phyloP scores from a whole-genome alignment of 192 early-diverging fungal species.

The Coemansia sp. region DNA sequence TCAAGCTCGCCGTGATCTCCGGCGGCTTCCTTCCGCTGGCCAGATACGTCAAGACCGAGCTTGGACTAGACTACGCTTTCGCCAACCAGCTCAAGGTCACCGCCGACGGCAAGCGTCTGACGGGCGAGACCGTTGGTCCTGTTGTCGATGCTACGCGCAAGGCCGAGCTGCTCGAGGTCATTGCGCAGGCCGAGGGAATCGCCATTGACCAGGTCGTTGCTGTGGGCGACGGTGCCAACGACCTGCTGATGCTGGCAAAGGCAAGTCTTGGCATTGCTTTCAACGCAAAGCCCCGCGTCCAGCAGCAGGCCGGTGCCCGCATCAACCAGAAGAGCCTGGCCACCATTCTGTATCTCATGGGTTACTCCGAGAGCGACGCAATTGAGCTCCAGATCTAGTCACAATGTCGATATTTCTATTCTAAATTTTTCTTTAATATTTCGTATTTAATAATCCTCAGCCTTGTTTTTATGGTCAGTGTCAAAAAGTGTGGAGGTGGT shows the following conservation, averaged over 20 bases:
- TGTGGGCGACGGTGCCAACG: slow-evolving; percentile 98
- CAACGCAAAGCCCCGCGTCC: slow-evolving; percentile 97
- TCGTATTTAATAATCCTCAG: no score
- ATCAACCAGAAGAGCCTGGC: slow-evolving; percentile 94
- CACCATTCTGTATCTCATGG: slow-evolving; percentile 86
- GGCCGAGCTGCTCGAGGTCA: slow-evolving; percentile 92
- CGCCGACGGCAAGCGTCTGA: slow-evolving; percentile 77
- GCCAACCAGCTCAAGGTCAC: slow-evolving; percentile 92
- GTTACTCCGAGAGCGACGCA: slow-evolving; percentile 79
- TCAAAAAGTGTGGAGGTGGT: no score
- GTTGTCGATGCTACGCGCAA: slow-evolving; percentile 92
- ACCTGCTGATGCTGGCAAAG: slow-evolving; percentile 91
- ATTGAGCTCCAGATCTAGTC: slow-evolving; percentile 55
- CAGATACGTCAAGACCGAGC: slow-evolving; percentile 81
- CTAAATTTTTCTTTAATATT: no score
- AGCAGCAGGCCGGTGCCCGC: slow-evolving; percentile 80
- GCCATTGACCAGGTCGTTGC: slow-evolving; percentile 91
- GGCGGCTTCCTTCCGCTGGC: slow-evolving; percentile 97
- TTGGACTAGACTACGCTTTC: slow-evolving; percentile 96
- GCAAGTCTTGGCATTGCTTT: slow-evolving; percentile 96
- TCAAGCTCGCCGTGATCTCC: slow-evolving; percentile 94
- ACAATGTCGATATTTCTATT: no score
- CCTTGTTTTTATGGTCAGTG: no score
- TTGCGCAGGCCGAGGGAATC: slow-evolving; percentile 91
- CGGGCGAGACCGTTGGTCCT: slow-evolving; percentile 85